These are phyloP conservation scores for Fusarium praegraminearum DNA, from an alignment of 2,329 filamentous ascomycete genomes.

Conservation along the genomic window DNA sequence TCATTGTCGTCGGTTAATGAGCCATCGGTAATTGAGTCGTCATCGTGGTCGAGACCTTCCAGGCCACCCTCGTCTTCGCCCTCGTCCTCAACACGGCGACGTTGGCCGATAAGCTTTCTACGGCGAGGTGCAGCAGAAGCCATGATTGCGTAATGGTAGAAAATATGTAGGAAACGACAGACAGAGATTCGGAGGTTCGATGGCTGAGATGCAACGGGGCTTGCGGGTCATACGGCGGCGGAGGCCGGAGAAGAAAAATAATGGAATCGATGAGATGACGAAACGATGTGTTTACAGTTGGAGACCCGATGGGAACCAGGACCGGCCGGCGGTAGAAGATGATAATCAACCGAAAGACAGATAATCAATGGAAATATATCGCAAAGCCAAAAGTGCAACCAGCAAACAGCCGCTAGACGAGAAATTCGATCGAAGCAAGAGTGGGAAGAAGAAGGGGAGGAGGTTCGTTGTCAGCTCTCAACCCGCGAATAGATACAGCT, in stretches of 20 bases:
- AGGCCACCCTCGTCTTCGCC: conserved; percentile 74
- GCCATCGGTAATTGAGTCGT: conserved; percentile 75
- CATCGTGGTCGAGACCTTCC: conserved; percentile 69
- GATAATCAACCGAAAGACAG: conserved; percentile 38
- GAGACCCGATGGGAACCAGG: conserved; percentile 34
- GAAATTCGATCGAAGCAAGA: conserved; percentile 36
- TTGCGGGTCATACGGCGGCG: conserved; percentile 49
- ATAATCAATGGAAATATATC: conserved; percentile 37
- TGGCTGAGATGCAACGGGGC: conserved; percentile 43
- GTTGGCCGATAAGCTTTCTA: conserved; percentile 74
- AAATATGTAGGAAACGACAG: conserved; percentile 48
- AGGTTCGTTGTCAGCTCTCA: conserved; percentile 43
- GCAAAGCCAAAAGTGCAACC: conserved; percentile 34
- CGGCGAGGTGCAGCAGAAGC: conserved; percentile 61
- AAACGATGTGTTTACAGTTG: conserved; percentile 39
- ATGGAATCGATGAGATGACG: conserved; percentile 30
- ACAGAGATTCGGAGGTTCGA: conserved; percentile 49
- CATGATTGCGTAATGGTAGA: conserved; percentile 50
- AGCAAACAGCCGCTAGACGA: conserved; percentile 47
- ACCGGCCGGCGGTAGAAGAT: conserved; percentile 47
- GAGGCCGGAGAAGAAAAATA: conserved; percentile 30
- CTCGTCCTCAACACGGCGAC: conserved; percentile 77
- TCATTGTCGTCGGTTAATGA: conserved; percentile 74
- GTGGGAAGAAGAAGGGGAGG: conserved; percentile 33
- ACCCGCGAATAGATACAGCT: conserved; percentile 39